These are phyloP conservation scores for Hypoxylon perforatum DNA, from an alignment of 495 filamentous ascomycete genomes.

Conservation along the genomic window DNA sequence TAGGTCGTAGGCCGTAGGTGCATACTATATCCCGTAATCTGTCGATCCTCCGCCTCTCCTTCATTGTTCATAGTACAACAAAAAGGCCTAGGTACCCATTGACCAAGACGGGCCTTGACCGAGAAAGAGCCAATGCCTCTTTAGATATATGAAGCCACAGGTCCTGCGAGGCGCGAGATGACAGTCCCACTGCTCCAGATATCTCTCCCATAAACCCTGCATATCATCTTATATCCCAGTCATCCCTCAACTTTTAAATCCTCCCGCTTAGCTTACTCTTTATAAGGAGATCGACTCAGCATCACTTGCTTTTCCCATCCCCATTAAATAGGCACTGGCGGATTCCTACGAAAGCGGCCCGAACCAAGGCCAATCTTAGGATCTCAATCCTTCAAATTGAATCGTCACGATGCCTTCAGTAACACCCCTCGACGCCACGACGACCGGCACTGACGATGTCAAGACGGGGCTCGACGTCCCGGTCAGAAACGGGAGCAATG, in stretches of 20 bases:
- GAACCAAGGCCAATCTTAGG: constrained; percentile 11
- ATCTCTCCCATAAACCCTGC: not conserved
- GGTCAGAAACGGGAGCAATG: constrained; percentile 5
- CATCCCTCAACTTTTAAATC: not conserved
- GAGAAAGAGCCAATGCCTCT: constrained; percentile 19
- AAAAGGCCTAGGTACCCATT: constrained; percentile 1
- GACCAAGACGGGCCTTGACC: not conserved
- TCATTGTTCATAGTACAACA: constrained; percentile 17
- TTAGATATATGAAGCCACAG: constrained; percentile 34
- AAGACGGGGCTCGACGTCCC: constrained; percentile 5
- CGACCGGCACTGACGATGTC: constrained; percentile 8
- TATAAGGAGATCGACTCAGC: not conserved
- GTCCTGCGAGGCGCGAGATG: constrained; percentile 11
- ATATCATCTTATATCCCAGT: constrained; percentile 11
- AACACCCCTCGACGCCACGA: constrained; percentile 11
- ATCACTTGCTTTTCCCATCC: constrained; percentile 18
- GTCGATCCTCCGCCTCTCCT: constrained; percentile 14
- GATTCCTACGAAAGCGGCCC: constrained; percentile 1
- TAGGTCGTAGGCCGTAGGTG: not conserved
- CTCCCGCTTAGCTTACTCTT: constrained; percentile 9
- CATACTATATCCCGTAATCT: constrained; percentile 7
- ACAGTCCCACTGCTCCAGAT: not conserved
- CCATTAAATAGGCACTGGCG: not conserved
- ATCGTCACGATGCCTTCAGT: constrained; percentile 35
- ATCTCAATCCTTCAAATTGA: constrained; percentile 11